Base-by-base conservation (phyloP, 2,329 filamentous ascomycete species). In the Amesomyces nigricolor region DNA sequence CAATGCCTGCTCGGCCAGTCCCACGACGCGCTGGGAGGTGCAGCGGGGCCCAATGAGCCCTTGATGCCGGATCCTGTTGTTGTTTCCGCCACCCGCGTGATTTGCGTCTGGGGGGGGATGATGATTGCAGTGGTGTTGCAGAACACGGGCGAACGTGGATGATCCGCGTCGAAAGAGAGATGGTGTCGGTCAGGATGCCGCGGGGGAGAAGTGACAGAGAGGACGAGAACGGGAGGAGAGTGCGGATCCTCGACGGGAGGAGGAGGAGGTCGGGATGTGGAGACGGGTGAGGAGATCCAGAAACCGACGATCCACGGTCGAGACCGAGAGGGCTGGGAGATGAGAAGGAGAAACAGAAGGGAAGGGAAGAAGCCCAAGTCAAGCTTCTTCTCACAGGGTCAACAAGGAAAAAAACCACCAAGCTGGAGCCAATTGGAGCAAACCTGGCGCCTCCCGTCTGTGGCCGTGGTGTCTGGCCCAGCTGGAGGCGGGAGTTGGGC, bases 1-100 rank as follows among this genome's bases (percentile, higher is more conserved):
- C 65, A 68, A 68, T 67, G 61, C 51, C 42, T 58, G 51, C 39
- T 61, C 58, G 58, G 59, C 64, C 63, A 64, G 54, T 63, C 59
- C 57, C 56, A 51, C 53, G 60, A 63, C 49, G 60, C 57, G 59
- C 54, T 62, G 62, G 56, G 53, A 56, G 32, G 32, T 5, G 46
- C 51, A 55, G 52, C 50, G 56, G 57, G 63, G 56, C 60, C 64
- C 65, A 66, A 63, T 65, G 54, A 62, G 56, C 32, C 56, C 51
- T 38, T 49, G 42, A 26, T 40, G 56, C 44, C 54, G 58, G 51
- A 56, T 55, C 43, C 51, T 51, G 48, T 55, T 60, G 57, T 54
- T 56, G 58, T 58, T 60, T 39, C 56, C 48, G 53, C 57, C 57
- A 58, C 50, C 57, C 47, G 52, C 53, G 56, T 50, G 29, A 47